Conservation (phyloP, 1,284 basidiomycete species). For the Microbotryomycetes sp. region DNA sequence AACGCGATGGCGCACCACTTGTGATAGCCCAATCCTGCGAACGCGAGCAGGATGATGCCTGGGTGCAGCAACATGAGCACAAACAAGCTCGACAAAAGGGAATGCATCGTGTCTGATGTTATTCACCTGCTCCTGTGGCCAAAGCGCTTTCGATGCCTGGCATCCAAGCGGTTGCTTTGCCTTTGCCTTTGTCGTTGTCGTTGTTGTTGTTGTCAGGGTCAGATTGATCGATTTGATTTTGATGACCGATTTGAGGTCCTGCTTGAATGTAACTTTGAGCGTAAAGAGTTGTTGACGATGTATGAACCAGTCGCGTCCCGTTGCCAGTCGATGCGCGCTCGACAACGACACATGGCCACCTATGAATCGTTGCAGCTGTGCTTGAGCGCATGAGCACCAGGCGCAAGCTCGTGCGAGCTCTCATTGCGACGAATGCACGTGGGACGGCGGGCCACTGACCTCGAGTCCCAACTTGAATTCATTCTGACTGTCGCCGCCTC, state of each 20-base stretch:
- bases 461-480: too few relatives aligned
- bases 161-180: not conserved
- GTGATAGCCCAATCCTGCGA: conserved; percentile 21
- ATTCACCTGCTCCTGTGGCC: conserved; percentile 22
- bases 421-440: not conserved
- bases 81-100: not conserved
- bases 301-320: too few relatives aligned
- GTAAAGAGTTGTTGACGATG: not conserved
- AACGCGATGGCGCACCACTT: conserved; percentile 18
- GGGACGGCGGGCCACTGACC: not conserved
- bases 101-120: not conserved
- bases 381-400: not conserved
- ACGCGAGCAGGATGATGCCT: conserved; percentile 7
- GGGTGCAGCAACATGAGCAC: not conserved
- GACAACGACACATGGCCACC: too few relatives aligned
- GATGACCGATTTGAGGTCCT: conserved; percentile 12
- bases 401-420: not conserved
- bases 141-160: conserved; percentile 14
- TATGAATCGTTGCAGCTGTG: not conserved
- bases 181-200: not conserved
- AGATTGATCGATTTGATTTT: conserved; percentile 7
- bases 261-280: conserved; percentile 12
- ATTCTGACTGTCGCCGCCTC: too few relatives aligned
- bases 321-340: too few relatives aligned
- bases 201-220: not conserved